phyloP scores from a whole-genome alignment of 306 rosid genomes.

The Ormosia semicastrata region DNA sequence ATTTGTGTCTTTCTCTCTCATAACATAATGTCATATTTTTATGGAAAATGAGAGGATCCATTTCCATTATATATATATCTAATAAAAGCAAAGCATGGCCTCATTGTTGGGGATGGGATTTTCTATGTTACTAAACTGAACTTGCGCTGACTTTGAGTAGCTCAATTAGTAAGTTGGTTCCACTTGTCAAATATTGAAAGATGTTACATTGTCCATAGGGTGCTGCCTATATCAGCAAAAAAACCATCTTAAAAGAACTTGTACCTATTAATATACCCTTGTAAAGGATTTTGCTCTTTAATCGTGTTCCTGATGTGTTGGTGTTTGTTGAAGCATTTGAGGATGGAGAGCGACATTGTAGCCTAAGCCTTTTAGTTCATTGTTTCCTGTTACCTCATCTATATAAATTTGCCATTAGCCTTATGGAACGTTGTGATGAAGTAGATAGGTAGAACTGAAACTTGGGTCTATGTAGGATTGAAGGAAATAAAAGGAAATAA shows the following conservation, averaged over 20 bases:
- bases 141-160: neutral
- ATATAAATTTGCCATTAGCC: neutral
- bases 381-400: neutral
- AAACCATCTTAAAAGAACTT: neutral
- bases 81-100: neutral
- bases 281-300: neutral
- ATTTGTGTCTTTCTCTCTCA: neutral
- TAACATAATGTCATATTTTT: neutral
- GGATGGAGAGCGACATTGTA: neutral
- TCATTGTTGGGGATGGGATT: neutral
- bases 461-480: neutral
- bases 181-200: neutral
- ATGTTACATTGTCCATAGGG: neutral
- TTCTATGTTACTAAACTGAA: neutral
- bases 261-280: neutral
- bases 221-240: neutral
- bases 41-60: neutral
- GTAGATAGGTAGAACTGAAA: neutral
- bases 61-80: neutral
- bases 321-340: neutral
- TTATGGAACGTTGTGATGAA: neutral
- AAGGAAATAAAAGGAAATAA: neutral
- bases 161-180: neutral
- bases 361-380: neutral
- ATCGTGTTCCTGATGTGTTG: neutral